These are phyloP conservation scores for Datisca glomerata DNA, from an alignment of 306 rosid genomes.

Conservation along the genomic window DNA sequence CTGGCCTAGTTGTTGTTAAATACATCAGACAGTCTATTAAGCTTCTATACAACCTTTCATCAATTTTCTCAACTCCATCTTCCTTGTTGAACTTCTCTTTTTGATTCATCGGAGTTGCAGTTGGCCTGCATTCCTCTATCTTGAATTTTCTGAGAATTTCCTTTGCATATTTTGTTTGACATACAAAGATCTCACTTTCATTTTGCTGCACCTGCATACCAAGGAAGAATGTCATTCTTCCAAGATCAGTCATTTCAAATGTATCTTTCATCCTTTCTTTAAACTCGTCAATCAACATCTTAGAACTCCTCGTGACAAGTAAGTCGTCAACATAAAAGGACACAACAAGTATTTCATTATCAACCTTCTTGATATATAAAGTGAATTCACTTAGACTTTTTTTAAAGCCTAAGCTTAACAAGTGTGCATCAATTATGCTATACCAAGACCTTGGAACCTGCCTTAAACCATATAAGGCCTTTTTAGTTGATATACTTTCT, in stretches of 20 bases:
- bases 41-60: background rate
- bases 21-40: background rate
- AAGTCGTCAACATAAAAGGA: constrained; percentile 5
- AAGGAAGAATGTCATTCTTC: constrained; percentile 1
- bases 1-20: background rate
- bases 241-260: constrained; percentile 7
- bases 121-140: background rate
- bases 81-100: background rate
- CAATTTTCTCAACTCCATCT: background rate
- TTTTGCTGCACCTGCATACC: constrained; percentile 5
- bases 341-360: background rate
- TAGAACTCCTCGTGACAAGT: background rate
- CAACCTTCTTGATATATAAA: background rate
- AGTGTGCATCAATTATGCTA: background rate
- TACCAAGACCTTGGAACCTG: constrained; percentile 4
- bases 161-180: background rate
- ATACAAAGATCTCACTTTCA: background rate
- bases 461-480: background rate
- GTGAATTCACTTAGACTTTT: background rate
- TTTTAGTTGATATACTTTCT: background rate
- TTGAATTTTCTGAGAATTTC: no score
- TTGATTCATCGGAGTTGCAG: constrained; percentile 3
- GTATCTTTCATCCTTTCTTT: background rate
- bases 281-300: background rate
- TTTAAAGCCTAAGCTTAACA: background rate